Evolutionary conservation across 2,329 filamentous ascomycete genomes (phyloP).

Genomic region (Pseudogymnoascus sp.): DNA sequence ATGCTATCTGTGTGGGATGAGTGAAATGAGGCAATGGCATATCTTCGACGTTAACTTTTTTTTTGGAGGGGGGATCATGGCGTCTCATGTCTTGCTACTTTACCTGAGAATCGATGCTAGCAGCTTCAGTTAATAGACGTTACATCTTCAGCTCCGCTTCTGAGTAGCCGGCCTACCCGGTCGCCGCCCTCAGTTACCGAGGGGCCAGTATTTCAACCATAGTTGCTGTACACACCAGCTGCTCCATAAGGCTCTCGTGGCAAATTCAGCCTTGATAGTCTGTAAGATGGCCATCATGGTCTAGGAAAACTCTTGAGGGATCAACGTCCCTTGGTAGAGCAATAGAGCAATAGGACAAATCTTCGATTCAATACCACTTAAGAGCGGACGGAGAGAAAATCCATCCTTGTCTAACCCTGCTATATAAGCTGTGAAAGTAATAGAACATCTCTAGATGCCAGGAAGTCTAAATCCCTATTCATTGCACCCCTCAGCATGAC

Average conservation of each 20-base stretch:
- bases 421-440: background rate
- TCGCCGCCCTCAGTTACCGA: background rate
- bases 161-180: background rate
- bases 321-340: background rate
- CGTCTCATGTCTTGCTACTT: background rate
- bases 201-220: background rate
- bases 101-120: background rate
- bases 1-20: background rate
- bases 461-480: background rate
- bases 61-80: background rate
- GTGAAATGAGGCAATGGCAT: background rate
- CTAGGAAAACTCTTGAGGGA: background rate
- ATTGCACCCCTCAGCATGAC: background rate
- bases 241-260: no score
- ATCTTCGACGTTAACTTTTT: background rate
- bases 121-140: background rate
- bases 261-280: background rate
- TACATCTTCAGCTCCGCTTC: no score
- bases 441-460: slow-evolving; percentile 7
- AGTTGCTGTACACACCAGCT: background rate
- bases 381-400: background rate
- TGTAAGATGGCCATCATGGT: background rate
- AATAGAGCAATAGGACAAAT: background rate
- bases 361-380: background rate
- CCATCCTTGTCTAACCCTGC: background rate